Conservation (phyloP, 345 rosid genomes). For the Rhodamnia argentea region DNA sequence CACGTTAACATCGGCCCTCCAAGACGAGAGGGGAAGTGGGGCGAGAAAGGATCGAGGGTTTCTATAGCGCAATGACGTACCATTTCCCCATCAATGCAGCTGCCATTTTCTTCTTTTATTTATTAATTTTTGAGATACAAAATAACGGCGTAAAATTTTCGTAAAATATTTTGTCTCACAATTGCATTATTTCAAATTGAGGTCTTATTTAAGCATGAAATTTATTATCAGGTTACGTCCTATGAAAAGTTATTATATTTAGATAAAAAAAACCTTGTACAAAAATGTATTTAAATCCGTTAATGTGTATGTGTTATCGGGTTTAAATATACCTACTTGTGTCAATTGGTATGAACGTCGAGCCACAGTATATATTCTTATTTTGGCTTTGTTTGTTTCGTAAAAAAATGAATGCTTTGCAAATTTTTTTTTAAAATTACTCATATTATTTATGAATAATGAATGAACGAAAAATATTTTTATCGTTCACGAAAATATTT, state of each 20-base stretch:
- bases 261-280: neutral
- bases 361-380: neutral
- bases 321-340: neutral
- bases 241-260: neutral
- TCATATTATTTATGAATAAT: too few relatives aligned
- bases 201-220: neutral
- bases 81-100: neutral
- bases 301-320: neutral
- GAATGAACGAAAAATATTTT: too few relatives aligned
- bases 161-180: neutral
- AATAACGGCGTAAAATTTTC: neutral
- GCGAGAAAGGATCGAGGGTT: neutral
- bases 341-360: neutral
- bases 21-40: neutral
- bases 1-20: accelerated
- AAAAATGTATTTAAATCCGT: neutral
- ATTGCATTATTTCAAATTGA: neutral
- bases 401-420: too few relatives aligned
- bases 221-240: neutral
- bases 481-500: too few relatives aligned
- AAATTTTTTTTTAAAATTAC: too few relatives aligned
- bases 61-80: neutral
- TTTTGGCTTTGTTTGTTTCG: too few relatives aligned
- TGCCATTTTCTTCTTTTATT: neutral
- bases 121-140: neutral